These are phyloP conservation scores for Trichoderma guizhouense DNA, from an alignment of 2,329 filamentous ascomycete species.

Conservation along the genomic window DNA sequence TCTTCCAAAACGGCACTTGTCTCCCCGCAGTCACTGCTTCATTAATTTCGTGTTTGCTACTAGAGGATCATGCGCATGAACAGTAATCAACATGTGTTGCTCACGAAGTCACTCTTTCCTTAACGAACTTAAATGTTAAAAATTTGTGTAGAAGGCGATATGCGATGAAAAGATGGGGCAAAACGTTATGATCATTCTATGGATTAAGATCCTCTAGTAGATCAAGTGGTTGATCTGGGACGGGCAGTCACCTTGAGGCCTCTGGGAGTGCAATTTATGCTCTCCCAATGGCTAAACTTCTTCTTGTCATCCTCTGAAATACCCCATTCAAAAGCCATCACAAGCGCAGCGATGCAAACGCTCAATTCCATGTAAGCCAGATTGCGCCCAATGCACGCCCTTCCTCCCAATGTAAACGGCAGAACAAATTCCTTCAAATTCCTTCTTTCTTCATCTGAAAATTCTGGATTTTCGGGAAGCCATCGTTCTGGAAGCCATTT, in stretches of 20 bases:
- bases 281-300: background rate
- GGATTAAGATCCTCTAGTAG: background rate
- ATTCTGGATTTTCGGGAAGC: background rate
- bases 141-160: background rate
- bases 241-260: background rate
- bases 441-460: background rate
- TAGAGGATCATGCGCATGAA: background rate
- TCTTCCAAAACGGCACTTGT: background rate
- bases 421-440: background rate
- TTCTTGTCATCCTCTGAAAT: background rate
- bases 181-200: background rate
- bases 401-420: background rate
- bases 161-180: background rate
- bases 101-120: too few species aligned
- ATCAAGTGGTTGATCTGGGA: background rate
- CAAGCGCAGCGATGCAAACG: background rate
- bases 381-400: background rate
- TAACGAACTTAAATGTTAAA: too few species aligned
- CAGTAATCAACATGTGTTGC: background rate
- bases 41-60: background rate
- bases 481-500: background rate
- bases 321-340: background rate
- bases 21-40: background rate
- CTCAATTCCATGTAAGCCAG: background rate
- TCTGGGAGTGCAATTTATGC: background rate